A percentile compares a stretch with the other conserved stretches of the same genome.
Conservation (phyloP, 768 basidiomycete species). For the Rhodotorula diobovata region DNA sequence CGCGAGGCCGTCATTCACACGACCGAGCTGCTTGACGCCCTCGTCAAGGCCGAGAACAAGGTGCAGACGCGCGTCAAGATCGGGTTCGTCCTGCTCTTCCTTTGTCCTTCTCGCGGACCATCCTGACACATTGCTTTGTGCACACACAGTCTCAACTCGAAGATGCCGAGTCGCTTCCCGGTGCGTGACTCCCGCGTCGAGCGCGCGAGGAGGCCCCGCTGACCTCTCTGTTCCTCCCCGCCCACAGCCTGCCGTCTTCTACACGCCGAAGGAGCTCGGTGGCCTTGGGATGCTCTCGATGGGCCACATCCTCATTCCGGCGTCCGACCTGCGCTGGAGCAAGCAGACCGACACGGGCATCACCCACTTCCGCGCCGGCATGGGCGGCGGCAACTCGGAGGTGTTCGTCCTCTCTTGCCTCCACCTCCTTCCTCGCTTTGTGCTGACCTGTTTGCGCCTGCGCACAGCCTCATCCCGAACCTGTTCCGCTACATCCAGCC, state of each 20-base stretch:
- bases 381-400: conserved; percentile 51
- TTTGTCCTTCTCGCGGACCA: too few species aligned
- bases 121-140: neutral
- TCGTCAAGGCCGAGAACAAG: conserved; percentile 99
- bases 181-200: too few species aligned
- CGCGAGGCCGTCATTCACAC: conserved; percentile 82
- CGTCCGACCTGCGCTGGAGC: conserved; percentile 94
- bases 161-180: conserved; percentile 98
- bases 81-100: conserved; percentile 50
- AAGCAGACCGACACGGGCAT: conserved; percentile 98
- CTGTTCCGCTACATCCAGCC: conserved; percentile 68
- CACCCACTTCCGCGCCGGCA: conserved; percentile 98
- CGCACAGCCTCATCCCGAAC: conserved; percentile 72
- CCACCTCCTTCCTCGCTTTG: neutral
- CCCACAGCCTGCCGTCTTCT: neutral
- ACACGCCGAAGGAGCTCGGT: conserved; percentile 82
- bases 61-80: conserved; percentile 96
- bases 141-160: neutral
- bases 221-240: neutral
- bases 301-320: conserved; percentile 98
- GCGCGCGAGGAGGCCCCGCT: neutral
- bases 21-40: conserved; percentile 86
- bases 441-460: neutral
- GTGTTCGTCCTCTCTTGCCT: conserved; percentile 11
- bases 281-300: conserved; percentile 99